Evolutionary conservation across 768 basidiomycete species (phyloP), one percentile per base, ranked within the genome.

Genomic region (Leccinum boreale): DNA sequence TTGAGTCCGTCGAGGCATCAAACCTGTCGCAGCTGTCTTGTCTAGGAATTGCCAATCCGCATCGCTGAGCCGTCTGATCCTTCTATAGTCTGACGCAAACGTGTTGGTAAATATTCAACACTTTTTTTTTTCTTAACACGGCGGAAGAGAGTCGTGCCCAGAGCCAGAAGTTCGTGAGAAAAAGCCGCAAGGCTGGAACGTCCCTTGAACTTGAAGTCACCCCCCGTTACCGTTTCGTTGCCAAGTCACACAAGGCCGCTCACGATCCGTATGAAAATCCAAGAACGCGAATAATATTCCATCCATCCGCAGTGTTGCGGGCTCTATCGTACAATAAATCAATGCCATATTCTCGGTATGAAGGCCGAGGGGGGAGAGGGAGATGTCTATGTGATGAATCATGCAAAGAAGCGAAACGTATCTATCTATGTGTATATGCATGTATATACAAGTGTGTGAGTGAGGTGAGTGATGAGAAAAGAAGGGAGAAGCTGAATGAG

Each of bases 361-460:
- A 49, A 47, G 26, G n/a, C 60, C 55, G 57, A 62, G 59, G 24
- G 42, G 44, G 24, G 55, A 50, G 56, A 52, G 67, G 14, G 61
- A 52, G 56, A 33, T 56, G 57, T 73, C 71, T 71, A 71, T 69
- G 71, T 54, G 58, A 69, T 21, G 19, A 56, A 58, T 64, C 64
- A 65, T 70, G 68, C 68, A 58, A 59, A 33, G 58, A 65, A 58
- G 44, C 17, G 56, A 46, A 39, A 31, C 55, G 56, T 36, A 69
- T 73, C 67, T 73, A 72, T 71, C 67, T 68, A 73, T 71, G 70
- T 64, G 70, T 73, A 72, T 73, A 65, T 71, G 66, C 66, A 69
- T 70, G 72, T 73, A 71, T 73, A 70, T 71, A 73, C 65, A 69
- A 65, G 53, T 71, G 69, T 67, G 71, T 67, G 71, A 70, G 69